Percentiles rank a stretch among this genome's conserved stretches.
Conservation (phyloP, 1,284 basidiomycete genomes). For the Papiliotrema laurentii region DNA sequence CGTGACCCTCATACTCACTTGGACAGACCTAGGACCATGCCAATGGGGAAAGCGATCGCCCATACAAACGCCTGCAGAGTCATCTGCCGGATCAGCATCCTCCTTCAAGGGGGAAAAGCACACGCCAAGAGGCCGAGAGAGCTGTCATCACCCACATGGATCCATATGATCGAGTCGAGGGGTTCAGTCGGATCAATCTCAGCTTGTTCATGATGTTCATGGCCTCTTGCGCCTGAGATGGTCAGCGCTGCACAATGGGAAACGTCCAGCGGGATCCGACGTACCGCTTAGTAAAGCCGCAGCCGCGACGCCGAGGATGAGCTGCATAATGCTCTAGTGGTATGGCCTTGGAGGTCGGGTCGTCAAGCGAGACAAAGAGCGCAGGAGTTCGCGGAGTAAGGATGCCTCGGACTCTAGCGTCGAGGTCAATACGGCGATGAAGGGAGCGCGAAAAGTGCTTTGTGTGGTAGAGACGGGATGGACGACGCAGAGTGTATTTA, state of each 20-base stretch:
- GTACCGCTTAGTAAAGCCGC: background rate
- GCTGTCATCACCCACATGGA: slow-evolving; percentile 53
- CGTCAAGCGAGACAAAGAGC: background rate
- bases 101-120: background rate
- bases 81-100: slow-evolving; percentile 48
- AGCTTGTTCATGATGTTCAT: slow-evolving; percentile 57
- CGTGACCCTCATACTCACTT: slow-evolving; percentile 58
- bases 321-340: background rate
- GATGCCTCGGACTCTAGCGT: background rate
- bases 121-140: background rate
- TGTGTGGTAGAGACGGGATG: background rate
- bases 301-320: background rate
- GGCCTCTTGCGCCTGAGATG: slow-evolving; percentile 23
- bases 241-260: background rate
- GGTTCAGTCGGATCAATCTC: slow-evolving; percentile 65
- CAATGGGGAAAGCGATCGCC: slow-evolving; percentile 76
- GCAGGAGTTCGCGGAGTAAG: background rate
- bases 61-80: slow-evolving; percentile 68
- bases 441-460: background rate
- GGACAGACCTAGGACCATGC: slow-evolving; percentile 78
- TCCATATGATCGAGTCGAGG: slow-evolving; percentile 69
- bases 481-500: background rate
- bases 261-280: background rate
- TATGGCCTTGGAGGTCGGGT: background rate
- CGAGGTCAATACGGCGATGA: background rate